Evolutionary conservation across 148 eudicot genomes (phyloP).

Genomic region (Nepenthes mirabilis): DNA sequence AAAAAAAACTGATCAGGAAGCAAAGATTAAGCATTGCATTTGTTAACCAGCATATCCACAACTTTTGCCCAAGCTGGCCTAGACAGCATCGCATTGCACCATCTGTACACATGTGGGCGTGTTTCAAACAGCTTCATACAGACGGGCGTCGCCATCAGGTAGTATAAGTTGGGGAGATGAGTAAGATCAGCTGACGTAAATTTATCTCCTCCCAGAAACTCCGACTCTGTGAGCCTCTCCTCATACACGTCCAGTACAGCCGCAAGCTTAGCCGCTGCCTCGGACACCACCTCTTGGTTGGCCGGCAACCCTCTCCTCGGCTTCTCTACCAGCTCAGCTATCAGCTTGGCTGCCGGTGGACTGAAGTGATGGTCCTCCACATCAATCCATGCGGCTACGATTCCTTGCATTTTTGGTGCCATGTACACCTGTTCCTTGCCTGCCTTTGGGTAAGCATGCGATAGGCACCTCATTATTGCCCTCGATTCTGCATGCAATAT

Average conservation of each 20-base stretch:
- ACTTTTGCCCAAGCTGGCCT: conserved; percentile 19
- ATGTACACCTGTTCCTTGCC: conserved; percentile 7
- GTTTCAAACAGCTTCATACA: conserved; percentile 6
- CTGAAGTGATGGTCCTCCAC: conserved; percentile 8
- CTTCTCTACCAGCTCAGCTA: conserved; percentile 1
- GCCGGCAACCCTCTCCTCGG: background rate
- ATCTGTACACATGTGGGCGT: conserved; percentile 10
- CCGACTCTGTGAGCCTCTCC: conserved; percentile 7
- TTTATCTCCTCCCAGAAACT: conserved; percentile 23
- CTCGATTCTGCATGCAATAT: conserved; percentile 7
- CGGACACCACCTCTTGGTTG: background rate
- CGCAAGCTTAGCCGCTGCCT: conserved; percentile 10
- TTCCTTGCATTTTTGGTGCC: conserved; percentile 1
- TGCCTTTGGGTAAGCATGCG: conserved; percentile 5
- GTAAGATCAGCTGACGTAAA: conserved; percentile 22
- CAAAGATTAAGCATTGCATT: too few species aligned
- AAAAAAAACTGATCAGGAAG: too few species aligned
- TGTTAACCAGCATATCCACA: background rate
- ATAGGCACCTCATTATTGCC: conserved; percentile 9
- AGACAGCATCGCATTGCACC: conserved; percentile 11
- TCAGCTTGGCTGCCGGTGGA: conserved; percentile 4
- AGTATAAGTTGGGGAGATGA: conserved; percentile 13
- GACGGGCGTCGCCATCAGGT: conserved; percentile 11
- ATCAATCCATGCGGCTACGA: conserved; percentile 11
- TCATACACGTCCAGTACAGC: conserved; percentile 17